Evolutionary conservation across 352 stramenopile species (phyloP).

Genomic region (Globisporangium paddicum): DNA sequence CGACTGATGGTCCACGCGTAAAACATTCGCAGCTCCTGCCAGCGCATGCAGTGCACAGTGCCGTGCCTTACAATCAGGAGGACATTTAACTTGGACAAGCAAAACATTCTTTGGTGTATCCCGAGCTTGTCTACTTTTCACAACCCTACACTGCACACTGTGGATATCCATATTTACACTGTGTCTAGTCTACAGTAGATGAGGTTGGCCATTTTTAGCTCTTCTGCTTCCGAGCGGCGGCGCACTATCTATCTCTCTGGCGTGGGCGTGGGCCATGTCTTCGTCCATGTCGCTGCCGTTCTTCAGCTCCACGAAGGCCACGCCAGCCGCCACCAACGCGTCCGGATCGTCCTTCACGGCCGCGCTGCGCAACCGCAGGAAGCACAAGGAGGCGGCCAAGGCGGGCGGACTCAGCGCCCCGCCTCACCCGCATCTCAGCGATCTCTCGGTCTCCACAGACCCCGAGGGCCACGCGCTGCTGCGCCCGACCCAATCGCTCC

Average conservation of each 20-base stretch:
- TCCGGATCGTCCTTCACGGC: constrained; percentile 11
- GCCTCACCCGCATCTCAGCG: not conserved
- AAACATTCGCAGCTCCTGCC: no score
- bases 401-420: not conserved
- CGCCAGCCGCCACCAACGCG: not conserved
- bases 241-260: not conserved
- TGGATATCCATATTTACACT: no score
- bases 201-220: constrained; percentile 3
- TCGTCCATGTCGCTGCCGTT: constrained; percentile 15
- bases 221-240: not conserved
- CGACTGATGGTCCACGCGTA: no score
- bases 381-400: constrained; percentile 10
- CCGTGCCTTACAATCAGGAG: no score
- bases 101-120: no score
- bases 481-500: not conserved
- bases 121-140: no score
- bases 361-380: constrained; percentile 13
- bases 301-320: constrained; percentile 4
- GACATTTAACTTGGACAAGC: no score
- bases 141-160: no score
- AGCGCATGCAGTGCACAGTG: no score
- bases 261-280: not conserved
- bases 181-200: no score
- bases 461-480: not conserved
- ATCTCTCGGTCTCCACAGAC: not conserved